phyloP scores from a whole-genome alignment of 176 grass and related monocot genomes.

The Oryza glumipatula region DNA sequence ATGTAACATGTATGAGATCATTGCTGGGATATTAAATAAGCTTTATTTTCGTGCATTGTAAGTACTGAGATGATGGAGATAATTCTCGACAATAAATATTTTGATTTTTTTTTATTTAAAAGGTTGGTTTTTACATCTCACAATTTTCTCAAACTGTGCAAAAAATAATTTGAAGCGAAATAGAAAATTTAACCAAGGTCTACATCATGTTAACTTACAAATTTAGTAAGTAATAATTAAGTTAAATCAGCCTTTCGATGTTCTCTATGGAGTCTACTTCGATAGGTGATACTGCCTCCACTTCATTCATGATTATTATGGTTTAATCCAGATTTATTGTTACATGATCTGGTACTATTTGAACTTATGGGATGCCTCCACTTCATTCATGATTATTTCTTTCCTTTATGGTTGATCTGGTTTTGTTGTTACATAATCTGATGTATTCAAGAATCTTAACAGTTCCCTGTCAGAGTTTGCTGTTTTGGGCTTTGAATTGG shows the following conservation, averaged over 20 bases:
- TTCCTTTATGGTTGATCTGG: not conserved
- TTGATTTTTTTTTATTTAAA: constrained; percentile 6
- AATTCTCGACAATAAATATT: not conserved
- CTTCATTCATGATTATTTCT: not conserved
- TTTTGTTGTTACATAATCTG: constrained; percentile 29
- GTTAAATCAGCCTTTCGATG: not conserved
- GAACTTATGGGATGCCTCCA: not conserved
- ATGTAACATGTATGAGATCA: not conserved
- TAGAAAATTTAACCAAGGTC: not conserved
- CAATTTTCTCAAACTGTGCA: not conserved
- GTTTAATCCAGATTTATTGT: too few relatives aligned
- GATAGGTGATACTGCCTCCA: not conserved
- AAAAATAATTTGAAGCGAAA: constrained; percentile 3
- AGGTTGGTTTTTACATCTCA: not conserved
- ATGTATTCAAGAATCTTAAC: constrained; percentile 43
- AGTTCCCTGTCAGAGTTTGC: constrained; percentile 99
- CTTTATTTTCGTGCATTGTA: not conserved
- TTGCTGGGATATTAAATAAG: constrained; percentile 9
- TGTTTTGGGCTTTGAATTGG: constrained; percentile 97
- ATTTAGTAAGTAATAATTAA: constrained; percentile 15
- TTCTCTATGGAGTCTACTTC: constrained; percentile 4
- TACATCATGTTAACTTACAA: not conserved
- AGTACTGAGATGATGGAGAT: not conserved
- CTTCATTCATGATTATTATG: too few relatives aligned
- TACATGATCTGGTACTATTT: too few relatives aligned